A percentile compares a stretch with the other conserved stretches of the same genome.
Evolutionary conservation across 225 moss, liverwort and hornwort genomes (phyloP).

Genomic region (Straminergon stramineum): DNA sequence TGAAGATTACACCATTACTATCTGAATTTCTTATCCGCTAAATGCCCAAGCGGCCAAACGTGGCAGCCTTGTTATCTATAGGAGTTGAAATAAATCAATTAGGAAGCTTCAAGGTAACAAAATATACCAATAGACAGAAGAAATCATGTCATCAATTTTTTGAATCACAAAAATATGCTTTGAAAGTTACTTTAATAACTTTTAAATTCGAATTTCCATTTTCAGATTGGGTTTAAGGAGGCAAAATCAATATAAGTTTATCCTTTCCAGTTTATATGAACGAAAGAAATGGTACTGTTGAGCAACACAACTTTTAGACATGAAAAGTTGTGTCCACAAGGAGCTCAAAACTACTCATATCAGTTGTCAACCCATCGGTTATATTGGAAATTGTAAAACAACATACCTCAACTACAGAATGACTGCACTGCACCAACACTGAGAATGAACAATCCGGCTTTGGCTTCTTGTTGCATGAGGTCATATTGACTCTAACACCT

Average conservation of each 20-base stretch:
- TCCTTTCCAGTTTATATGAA: neutral
- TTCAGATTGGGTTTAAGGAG: neutral
- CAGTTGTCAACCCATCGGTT: neutral
- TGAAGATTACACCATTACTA: neutral
- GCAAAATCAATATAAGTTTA: neutral
- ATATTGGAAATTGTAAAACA: neutral
- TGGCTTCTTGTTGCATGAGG: constrained; percentile 16
- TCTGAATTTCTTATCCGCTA: neutral
- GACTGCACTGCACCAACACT: constrained; percentile 49
- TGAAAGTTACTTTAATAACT: neutral
- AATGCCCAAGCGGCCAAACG: neutral
- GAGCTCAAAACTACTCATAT: neutral
- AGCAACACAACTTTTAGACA: neutral
- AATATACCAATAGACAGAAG: neutral
- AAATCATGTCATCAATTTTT: neutral
- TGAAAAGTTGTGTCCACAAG: neutral
- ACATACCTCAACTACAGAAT: constrained; percentile 40
- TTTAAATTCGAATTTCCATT: no score
- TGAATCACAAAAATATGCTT: neutral
- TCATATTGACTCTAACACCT: constrained; percentile 61
- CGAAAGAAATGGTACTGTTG: neutral
- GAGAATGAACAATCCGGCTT: constrained; percentile 54
- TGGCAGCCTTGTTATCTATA: neutral
- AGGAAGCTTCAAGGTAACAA: neutral
- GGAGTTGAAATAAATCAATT: neutral